Percentiles rank a stretch among this genome's conserved stretches.
Evolutionary conservation across 225 moss, liverwort and hornwort species (phyloP).

Genomic region (Asterella californica): DNA sequence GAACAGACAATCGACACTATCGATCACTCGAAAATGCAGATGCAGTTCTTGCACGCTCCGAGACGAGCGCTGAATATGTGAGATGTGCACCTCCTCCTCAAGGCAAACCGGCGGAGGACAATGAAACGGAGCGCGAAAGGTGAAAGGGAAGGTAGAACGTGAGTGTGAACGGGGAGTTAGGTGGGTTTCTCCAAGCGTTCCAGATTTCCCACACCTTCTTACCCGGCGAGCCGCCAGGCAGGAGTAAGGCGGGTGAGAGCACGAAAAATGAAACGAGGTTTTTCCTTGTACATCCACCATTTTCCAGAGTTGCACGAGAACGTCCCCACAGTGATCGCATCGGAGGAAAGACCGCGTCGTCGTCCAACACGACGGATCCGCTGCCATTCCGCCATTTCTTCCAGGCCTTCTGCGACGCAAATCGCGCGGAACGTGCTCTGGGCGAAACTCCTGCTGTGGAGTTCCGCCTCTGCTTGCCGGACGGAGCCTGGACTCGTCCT

Average conservation of each 20-base stretch:
- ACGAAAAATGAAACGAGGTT: constrained; percentile 12
- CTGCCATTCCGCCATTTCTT: neutral
- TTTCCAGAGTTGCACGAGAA: too few species aligned
- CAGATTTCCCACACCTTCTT: neutral
- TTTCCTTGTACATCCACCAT: too few species aligned
- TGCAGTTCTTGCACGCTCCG: constrained; percentile 6
- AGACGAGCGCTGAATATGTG: constrained; percentile 2
- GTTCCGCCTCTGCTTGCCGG: constrained; percentile 2
- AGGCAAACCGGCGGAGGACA: neutral
- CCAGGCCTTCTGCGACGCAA: neutral
- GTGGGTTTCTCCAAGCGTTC: neutral
- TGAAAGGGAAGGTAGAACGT: neutral
- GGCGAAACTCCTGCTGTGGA: constrained; percentile 6
- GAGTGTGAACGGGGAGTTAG: neutral
- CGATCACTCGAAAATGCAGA: neutral
- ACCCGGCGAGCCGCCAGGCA: constrained; percentile 8
- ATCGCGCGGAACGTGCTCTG: constrained; percentile 1
- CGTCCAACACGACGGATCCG: neutral
- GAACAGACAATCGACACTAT: neutral
- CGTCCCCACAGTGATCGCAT: too few species aligned
- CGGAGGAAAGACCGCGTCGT: constrained; percentile 14
- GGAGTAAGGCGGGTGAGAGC: neutral
- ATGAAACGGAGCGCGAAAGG: neutral
- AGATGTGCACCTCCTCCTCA: neutral
- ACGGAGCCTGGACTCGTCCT: neutral